Conservation (phyloP, 179 eudicot genomes). For the Camellia oleifera region DNA sequence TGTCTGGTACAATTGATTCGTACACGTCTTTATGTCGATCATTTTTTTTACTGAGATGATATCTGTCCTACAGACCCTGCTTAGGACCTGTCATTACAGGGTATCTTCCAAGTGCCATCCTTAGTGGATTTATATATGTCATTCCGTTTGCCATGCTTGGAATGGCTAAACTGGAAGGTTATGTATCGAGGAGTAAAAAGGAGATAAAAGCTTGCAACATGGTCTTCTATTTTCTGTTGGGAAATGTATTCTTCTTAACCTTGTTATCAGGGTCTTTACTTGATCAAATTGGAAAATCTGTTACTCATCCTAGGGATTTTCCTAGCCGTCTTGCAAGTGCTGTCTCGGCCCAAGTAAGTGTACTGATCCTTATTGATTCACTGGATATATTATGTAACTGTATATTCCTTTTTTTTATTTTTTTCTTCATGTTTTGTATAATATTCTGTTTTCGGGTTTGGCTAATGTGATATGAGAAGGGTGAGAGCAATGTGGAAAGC, state of each 20-base stretch:
- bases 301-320: conserved; percentile 65
- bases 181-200: conserved; percentile 62
- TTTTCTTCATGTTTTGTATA: not conserved
- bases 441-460: not conserved
- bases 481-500: too few species aligned
- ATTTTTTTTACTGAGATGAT: not conserved
- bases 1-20: not conserved
- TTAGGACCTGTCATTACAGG: conserved; percentile 76
- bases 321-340: conserved; percentile 88
- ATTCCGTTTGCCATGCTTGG: conserved; percentile 82
- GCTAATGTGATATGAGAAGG: too few species aligned
- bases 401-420: not conserved
- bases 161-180: conserved; percentile 74
- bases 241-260: conserved; percentile 86
- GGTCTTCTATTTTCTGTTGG: conserved; percentile 90
- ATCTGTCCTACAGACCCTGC: conserved; percentile 63
- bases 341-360: conserved; percentile 80
- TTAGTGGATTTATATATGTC: conserved; percentile 72
- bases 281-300: conserved; percentile 83
- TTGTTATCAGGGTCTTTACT: conserved; percentile 88
- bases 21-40: not conserved
- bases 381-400: not conserved
- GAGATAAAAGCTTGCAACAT: conserved; percentile 84
- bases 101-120: conserved; percentile 86
- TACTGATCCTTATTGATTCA: conserved; percentile 5